Conservation (phyloP, 345 rosid genomes). For the Gossypium thurberi region DNA sequence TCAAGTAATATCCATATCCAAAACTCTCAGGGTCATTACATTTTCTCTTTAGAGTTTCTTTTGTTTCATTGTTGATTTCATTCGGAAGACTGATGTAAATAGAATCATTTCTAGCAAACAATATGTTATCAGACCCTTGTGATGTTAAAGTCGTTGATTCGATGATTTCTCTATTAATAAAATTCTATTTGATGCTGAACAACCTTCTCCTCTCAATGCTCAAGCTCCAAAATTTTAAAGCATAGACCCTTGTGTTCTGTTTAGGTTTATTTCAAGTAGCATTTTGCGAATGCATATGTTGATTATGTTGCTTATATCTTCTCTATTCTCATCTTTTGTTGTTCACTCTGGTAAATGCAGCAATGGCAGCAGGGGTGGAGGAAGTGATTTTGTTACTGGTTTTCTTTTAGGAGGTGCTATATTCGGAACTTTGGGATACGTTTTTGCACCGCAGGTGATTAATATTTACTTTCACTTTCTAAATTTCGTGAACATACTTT, state of each 20-base stretch:
- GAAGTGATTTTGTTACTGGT: constrained; percentile 76
- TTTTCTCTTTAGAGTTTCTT: neutral
- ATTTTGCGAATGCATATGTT: neutral
- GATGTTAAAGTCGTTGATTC: neutral
- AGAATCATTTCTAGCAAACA: neutral
- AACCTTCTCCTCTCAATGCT: neutral
- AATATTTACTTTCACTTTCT: constrained; percentile 1
- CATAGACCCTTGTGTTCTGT: neutral
- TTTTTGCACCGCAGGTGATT: constrained; percentile 67
- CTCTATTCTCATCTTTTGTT: neutral
- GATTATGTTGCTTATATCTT: neutral
- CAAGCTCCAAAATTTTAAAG: neutral
- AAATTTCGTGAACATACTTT: neutral
- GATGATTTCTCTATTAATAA: neutral
- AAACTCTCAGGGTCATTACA: neutral
- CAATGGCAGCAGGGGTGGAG: constrained; percentile 49
- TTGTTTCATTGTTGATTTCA: neutral
- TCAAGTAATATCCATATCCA: neutral
- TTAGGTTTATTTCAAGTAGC: neutral
- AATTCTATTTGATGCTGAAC: neutral
- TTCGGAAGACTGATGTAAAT: neutral
- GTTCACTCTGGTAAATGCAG: constrained; percentile 25
- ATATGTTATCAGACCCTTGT: neutral
- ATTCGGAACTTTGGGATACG: constrained; percentile 61
- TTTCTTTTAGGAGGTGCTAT: constrained; percentile 90